Evolutionary conservation across 805 yeast genomes (phyloP).

Genomic region (Ogataea pilisensis): DNA sequence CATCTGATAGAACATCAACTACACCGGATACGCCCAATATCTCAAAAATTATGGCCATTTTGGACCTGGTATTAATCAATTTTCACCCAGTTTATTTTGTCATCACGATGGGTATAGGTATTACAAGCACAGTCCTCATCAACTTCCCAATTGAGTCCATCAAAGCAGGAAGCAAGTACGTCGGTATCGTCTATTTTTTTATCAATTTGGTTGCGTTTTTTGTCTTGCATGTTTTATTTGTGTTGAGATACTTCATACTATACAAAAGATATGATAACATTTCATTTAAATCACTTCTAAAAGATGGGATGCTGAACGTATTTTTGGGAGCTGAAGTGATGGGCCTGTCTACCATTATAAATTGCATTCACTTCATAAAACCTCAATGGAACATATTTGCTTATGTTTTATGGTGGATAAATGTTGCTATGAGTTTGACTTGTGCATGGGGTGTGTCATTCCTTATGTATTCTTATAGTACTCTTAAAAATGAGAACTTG

Average conservation of each 20-base stretch:
- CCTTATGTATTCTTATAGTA: constrained; percentile 37
- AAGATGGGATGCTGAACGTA: constrained; percentile 45
- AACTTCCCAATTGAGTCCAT: constrained; percentile 59
- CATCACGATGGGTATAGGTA: constrained; percentile 83
- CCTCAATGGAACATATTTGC: constrained; percentile 43
- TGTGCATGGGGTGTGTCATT: constrained; percentile 62
- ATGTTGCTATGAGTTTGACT: constrained; percentile 47
- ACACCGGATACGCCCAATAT: background rate
- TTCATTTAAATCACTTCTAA: constrained; percentile 27
- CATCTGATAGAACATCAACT: too few species aligned
- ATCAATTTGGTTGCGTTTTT: constrained; percentile 48
- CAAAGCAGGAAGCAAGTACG: constrained; percentile 23
- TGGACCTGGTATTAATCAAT: constrained; percentile 16
- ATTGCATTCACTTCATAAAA: constrained; percentile 43
- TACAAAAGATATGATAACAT: constrained; percentile 24
- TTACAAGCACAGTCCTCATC: constrained; percentile 56
- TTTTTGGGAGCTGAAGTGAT: constrained; percentile 78
- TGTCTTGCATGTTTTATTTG: constrained; percentile 37
- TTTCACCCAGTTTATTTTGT: constrained; percentile 62
- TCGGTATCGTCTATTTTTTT: constrained; percentile 63
- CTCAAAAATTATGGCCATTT: background rate
- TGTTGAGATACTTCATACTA: constrained; percentile 35
- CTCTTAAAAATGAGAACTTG: constrained; percentile 36
- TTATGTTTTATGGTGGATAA: constrained; percentile 75
- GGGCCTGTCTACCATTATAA: constrained; percentile 69